phyloP scores from a whole-genome alignment of 164 flowering plant genomes.

The Macadamia tetraphylla region DNA sequence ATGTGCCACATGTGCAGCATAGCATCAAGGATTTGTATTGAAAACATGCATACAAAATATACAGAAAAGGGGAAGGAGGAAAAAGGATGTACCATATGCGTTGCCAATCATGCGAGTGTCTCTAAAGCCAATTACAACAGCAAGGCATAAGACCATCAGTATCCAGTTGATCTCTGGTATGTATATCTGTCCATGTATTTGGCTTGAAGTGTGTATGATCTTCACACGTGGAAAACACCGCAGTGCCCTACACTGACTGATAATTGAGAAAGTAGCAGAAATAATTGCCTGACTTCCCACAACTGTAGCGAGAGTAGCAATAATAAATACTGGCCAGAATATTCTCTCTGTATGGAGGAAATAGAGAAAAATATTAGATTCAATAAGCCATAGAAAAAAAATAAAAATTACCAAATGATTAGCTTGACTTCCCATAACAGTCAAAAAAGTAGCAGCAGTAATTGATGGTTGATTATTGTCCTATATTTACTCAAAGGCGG shows the following conservation, averaged over 20 bases:
- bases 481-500: too few species aligned
- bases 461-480: too few species aligned
- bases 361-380: conserved; percentile 2
- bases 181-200: conserved; percentile 65
- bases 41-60: background rate
- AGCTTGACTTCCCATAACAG: too few species aligned
- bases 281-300: conserved; percentile 72
- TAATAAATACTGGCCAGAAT: conserved; percentile 58
- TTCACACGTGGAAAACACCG: conserved; percentile 70
- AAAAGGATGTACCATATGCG: conserved; percentile 47
- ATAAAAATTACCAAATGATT: too few species aligned
- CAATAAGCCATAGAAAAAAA: background rate
- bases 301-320: conserved; percentile 58
- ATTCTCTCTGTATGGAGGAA: conserved; percentile 17
- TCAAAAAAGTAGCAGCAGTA: too few species aligned
- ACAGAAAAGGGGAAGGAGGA: conserved; percentile 6
- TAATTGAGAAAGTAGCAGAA: conserved; percentile 63
- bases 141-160: conserved; percentile 50
- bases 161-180: conserved; percentile 79
- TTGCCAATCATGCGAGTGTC: conserved; percentile 50
- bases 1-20: too few species aligned
- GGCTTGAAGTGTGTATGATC: conserved; percentile 58
- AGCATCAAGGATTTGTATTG: too few species aligned
- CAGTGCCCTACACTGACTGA: conserved; percentile 62
- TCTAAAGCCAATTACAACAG: conserved; percentile 45